Conservation (phyloP, 2,329 filamentous ascomycete genomes). For the Fusarium vanettenii region DNA sequence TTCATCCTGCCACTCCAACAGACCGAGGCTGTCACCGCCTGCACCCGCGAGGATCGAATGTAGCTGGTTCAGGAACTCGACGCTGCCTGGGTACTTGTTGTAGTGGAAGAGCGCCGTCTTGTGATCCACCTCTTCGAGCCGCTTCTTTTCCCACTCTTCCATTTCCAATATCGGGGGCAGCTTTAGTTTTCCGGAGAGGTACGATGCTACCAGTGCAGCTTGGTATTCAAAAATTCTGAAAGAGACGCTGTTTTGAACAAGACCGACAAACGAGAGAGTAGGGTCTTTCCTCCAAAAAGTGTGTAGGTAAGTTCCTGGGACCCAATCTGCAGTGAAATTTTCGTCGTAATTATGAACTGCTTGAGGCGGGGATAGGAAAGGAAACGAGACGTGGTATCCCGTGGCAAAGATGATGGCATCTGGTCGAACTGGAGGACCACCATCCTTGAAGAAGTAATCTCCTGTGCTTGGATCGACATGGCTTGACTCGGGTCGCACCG, state of each 20-base stretch:
- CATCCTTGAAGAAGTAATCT: conserved; percentile 16
- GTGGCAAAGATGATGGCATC: conserved; percentile 27
- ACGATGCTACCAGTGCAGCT: neutral
- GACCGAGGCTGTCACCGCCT: neutral
- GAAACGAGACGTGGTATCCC: conserved; percentile 20
- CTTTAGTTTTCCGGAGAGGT: neutral
- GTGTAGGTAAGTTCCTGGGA: conserved; percentile 23
- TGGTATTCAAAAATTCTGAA: conserved; percentile 10
- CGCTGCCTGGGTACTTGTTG: conserved; percentile 6
- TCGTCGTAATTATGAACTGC: conserved; percentile 5
- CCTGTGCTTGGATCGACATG: conserved; percentile 12
- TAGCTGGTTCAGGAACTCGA: neutral
- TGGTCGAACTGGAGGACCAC: neutral
- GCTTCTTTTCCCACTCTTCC: neutral
- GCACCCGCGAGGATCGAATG: neutral
- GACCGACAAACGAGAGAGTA: conserved; percentile 21
- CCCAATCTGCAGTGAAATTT: conserved; percentile 5
- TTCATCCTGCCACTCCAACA: neutral
- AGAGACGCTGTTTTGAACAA: conserved; percentile 2
- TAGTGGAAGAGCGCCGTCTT: conserved; percentile 1
- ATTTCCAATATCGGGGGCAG: neutral
- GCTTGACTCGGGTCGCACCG: conserved; percentile 12
- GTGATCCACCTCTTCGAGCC: neutral
- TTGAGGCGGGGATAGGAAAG: conserved; percentile 17
- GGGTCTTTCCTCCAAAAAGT: conserved; percentile 24